These are phyloP conservation scores for Lactarius sp. DNA, from an alignment of 768 basidiomycete genomes.

Conservation along the genomic window DNA sequence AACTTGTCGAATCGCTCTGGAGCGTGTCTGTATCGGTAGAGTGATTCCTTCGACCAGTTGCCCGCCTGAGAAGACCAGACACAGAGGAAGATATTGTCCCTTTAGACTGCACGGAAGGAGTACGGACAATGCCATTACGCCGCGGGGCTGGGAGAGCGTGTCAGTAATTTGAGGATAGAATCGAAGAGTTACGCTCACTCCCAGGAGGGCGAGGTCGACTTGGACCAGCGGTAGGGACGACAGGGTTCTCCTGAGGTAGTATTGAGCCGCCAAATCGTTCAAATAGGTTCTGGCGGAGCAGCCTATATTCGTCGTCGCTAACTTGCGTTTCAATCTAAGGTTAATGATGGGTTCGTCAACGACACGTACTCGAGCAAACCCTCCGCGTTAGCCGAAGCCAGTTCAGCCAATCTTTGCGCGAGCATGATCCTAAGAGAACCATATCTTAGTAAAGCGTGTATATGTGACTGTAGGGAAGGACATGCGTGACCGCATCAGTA, in stretches of 20 bases:
- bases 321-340: slow-evolving; percentile 1
- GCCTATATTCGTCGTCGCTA: slow-evolving; percentile 83
- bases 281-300: slow-evolving; percentile 79
- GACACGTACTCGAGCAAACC: slow-evolving; percentile 65
- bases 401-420: slow-evolving; percentile 75
- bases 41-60: slow-evolving; percentile 30
- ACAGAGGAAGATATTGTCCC: slow-evolving; percentile 34
- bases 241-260: slow-evolving; percentile 57
- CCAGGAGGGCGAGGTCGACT: slow-evolving; percentile 9
- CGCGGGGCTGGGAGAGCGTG: slow-evolving; percentile 27
- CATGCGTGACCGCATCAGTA: slow-evolving; percentile 22
- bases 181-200: slow-evolving; percentile 1
- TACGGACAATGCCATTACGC: slow-evolving; percentile 24
- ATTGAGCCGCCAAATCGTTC: slow-evolving; percentile 62
- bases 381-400: slow-evolving; percentile 74
- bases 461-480: slow-evolving; percentile 19
- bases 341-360: not conserved
- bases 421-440: slow-evolving; percentile 54
- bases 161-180: not conserved
- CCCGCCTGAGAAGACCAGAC: slow-evolving; percentile 35
- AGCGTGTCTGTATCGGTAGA: slow-evolving; percentile 26
- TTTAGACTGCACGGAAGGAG: slow-evolving; percentile 35
- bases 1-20: slow-evolving; percentile 30
- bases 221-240: slow-evolving; percentile 49
- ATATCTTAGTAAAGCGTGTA: slow-evolving; percentile 19